Evolutionary conservation across 306 rosid genomes (phyloP).

Genomic region (Cucurbita moschata): DNA sequence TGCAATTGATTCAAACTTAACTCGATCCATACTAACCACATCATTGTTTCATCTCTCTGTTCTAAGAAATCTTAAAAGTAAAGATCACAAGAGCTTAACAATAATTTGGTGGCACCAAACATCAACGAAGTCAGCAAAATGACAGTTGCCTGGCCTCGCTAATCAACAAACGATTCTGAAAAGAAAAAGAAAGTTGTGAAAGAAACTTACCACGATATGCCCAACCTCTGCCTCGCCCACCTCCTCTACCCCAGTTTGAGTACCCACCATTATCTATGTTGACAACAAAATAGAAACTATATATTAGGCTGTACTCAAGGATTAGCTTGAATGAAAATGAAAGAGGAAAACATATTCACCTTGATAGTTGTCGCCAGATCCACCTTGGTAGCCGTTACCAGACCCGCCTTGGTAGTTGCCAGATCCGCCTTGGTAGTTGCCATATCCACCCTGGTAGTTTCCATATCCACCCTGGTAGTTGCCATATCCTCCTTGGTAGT

Average conservation of each 20-base stretch:
- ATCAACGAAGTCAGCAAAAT: background rate
- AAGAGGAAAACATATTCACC: slow-evolving; percentile 7
- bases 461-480: slow-evolving; percentile 21
- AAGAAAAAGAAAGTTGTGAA: background rate
- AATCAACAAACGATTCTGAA: background rate
- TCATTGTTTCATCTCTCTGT: background rate
- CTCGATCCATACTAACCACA: background rate
- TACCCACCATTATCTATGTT: slow-evolving; percentile 65
- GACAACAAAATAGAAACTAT: background rate
- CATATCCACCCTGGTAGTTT: slow-evolving; percentile 20
- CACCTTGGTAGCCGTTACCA: slow-evolving; percentile 17
- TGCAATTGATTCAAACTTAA: background rate
- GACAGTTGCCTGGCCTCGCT: background rate
- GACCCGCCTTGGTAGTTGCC: slow-evolving; percentile 15
- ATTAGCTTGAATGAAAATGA: background rate
- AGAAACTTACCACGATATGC: slow-evolving; percentile 49
- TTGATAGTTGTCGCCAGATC: slow-evolving; percentile 12
- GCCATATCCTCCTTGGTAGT: slow-evolving; percentile 29
- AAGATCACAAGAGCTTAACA: background rate
- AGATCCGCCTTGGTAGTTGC: slow-evolving; percentile 23
- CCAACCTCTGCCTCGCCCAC: slow-evolving; percentile 75
- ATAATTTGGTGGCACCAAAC: background rate
- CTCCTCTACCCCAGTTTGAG: slow-evolving; percentile 63
- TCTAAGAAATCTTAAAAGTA: background rate
- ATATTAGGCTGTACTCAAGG: background rate